Evolutionary conservation across 139 green algal species (phyloP), one percentile per base, ranked within the genome.

Genomic region (Tetradesmus obliquus): DNA sequence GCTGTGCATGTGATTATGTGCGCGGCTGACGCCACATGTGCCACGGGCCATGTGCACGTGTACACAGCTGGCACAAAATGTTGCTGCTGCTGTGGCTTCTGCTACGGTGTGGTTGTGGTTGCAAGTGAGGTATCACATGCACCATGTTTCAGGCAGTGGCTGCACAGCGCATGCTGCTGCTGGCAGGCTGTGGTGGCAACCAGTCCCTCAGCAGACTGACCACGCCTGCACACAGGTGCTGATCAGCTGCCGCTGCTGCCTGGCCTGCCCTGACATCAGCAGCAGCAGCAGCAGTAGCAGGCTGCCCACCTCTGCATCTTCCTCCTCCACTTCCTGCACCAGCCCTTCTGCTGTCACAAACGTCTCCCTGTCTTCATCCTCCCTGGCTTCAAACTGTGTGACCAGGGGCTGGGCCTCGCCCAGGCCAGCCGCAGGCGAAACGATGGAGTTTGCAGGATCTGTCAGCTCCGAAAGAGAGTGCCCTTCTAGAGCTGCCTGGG

Each of bases 281-380:
- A 20, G 51, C 51, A 17, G 79, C 83, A 51, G 83, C 83, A 87
- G 54, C 55, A 58, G 22, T 60, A 24, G 72, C 53, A 32, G 15
- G 7, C 53, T 5, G 1, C 88, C 0, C 84, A 95, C 95, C 94
- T 96, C 90, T 45, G 95, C 95, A 55, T 95, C 93, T 3, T 94
- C 92, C 20, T 97, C 93, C 7, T 95, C 92, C 19, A 97, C 93
- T 0, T 93, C 82, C 62, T 96, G 93, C 81, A 97, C 95, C 15
- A 95, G 72, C 0, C 95, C 95, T 0, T 91, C 91, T 54, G 90
- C 92, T 8, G 95, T 97, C 1, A 90, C 87, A 71, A 97, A 97
- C 1, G 94, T 93, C 76, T 97, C 95, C 22, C 93, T 32, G 60
- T 92, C 81, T 1, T 88, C 81, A 24, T 88, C 89, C 15, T 88